Base-by-base conservation (phyloP, 495 filamentous ascomycete genomes). In the Xylaria venustula region DNA sequence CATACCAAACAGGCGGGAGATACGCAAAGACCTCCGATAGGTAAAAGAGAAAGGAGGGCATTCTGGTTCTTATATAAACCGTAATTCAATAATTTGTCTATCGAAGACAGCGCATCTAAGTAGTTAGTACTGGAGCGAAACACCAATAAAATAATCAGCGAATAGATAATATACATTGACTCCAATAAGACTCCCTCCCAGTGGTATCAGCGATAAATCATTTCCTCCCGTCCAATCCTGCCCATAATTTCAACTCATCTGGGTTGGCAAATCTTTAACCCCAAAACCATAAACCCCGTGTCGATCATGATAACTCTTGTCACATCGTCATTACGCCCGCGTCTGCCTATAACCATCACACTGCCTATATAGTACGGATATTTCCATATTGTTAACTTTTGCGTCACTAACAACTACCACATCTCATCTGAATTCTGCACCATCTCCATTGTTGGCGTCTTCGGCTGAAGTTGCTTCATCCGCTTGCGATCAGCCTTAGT, bases 401-500 rank as follows among this genome's bases (percentile, higher is more conserved):
- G 73, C 56, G 71, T 9, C 7, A n/a, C n/a, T 22, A 5, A 49
- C 42, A 32, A 51, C 69, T 79, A 77, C 83, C 79, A 85, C 72
- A 88, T 50, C 63, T 88, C 77, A 60, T 83, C 69, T 42, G 77
- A 61, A 55, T 68, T 67, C 77, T 71, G 73, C 53, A 84, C 77
- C 83, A 85, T 77, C 68, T 81, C 75, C 62, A 81, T 60, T 0
- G 79, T 81, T 19, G 81, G 82, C 51, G 76, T 79, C 71, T 79
- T 81, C 15, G 80, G 83, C 66, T 85, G 83, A 55, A 84, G 63
- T 76, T 77, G 83, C 78, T 78, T 83, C 81, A 80, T 83, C 58
- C 79, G 74, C 79, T 89, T 92, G 48, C 91, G 75, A 66, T 97
- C 90, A 61, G 84, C 83, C 72, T 83, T 86, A 11, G 86, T 91